Evolutionary conservation across 768 basidiomycete genomes (phyloP).

Genomic region (Gymnopilus dilepis): DNA sequence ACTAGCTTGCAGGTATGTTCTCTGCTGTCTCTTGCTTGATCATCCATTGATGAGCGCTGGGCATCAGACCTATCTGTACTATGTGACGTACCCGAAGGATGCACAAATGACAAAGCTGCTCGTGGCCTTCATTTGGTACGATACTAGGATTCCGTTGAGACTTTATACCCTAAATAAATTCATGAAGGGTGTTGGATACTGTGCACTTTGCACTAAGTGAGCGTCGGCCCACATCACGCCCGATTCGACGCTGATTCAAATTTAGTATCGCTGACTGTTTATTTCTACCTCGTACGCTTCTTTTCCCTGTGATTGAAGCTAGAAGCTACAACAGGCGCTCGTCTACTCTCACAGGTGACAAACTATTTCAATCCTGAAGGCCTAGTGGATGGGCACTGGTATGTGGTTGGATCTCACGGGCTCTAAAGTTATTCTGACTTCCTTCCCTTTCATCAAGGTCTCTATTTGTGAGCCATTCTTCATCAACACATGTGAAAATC

Average conservation of each 20-base stretch:
- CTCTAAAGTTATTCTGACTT: conserved; percentile 3
- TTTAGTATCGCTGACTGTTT: conserved; percentile 38
- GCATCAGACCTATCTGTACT: conserved; percentile 40
- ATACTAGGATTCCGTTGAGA: background rate
- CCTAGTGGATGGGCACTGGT: conserved; percentile 44
- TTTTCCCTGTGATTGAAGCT: background rate
- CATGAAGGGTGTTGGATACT: conserved; percentile 35
- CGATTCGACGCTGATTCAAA: background rate
- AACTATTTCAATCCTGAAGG: conserved; percentile 42
- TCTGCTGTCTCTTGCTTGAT: background rate
- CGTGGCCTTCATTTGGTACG: conserved; percentile 36
- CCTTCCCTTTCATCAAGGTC: conserved; percentile 28
- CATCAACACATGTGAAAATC: background rate
- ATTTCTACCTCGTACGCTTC: conserved; percentile 42
- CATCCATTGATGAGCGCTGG: background rate
- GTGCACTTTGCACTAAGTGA: conserved; percentile 36
- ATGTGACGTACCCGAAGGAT: conserved; percentile 39
- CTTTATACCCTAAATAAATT: background rate
- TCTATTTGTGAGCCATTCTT: conserved; percentile 34
- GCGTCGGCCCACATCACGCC: background rate
- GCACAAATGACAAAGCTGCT: conserved; percentile 28
- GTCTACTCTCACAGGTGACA: conserved; percentile 32
- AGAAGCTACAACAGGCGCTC: background rate
- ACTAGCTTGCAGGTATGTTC: conserved; percentile 39
- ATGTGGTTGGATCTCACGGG: conserved; percentile 1